Base-by-base conservation (phyloP, 164 flowering plant genomes). In the Aristolochia californica region DNA sequence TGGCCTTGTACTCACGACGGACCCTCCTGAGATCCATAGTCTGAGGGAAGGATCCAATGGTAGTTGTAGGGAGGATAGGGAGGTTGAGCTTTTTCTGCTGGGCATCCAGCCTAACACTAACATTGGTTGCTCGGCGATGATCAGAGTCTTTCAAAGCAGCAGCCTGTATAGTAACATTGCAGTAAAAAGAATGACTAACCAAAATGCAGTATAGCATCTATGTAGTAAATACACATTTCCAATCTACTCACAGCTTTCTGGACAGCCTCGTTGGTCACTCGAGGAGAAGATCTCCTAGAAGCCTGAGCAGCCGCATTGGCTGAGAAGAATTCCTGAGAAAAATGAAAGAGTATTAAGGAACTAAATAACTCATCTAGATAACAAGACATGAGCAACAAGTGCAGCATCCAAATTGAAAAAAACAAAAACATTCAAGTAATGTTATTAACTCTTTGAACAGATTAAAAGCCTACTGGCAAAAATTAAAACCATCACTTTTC, bases 11-110 rank as follows among this genome's bases (percentile, higher is more conserved):
- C 70, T 86, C 94, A 70, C 89, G 84, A 50, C 90, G 84, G 20
- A 83, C 85, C 65, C 83, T 83, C 58, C 94, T 72, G 20, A 86
- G 83, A 22, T 86, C 90, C 34, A 83, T 44, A 61, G 94, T 86
- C 62, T 86, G 90, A 56, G 90, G 94, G 80, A 86, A 83, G 23
- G 94, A 86, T 0, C 94, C 94, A 78, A 81, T 81, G 25, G 89
- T 83, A 59, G 89, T 83, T 50, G 89, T 83, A 27, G 89, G 89
- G n/a, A 83, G 80, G 23, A 83, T 60, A 12, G 89, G 86, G 45
- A 83, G 84, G 68, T 79, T 81, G 13, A 83, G 70, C 73, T 83
- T 78, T 75, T 78, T 83, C 70, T 81, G 84, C 62, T 83, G 89
- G 34, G 78, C 83, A 71, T 81, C 89, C 61, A 86, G 61, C 53